A percentile compares a stretch with the other conserved stretches of the same genome.
phyloP scores from a whole-genome alignment of 148 eudicot genomes.

The Linanthus parryae region DNA sequence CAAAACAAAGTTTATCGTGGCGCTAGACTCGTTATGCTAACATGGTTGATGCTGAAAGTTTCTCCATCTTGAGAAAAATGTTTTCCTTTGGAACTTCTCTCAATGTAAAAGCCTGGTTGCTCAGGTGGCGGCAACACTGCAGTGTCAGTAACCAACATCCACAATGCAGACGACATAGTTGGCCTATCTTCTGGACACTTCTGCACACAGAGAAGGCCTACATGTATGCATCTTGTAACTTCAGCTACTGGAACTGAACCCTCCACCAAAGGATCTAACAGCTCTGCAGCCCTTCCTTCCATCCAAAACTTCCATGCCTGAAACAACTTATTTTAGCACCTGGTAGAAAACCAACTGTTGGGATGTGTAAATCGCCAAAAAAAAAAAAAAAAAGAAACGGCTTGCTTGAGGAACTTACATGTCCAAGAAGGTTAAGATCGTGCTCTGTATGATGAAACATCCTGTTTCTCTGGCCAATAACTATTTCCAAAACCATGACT shows the following conservation, averaged over 20 bases:
- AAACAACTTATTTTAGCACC: not conserved
- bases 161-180: not conserved
- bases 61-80: not conserved
- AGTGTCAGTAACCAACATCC: not conserved
- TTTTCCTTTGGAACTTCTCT: not conserved
- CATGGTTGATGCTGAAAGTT: too few species aligned
- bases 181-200: not conserved
- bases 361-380: not conserved
- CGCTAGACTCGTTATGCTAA: too few species aligned
- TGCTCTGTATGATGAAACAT: not conserved
- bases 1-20: too few species aligned
- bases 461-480: not conserved
- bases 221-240: not conserved
- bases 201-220: not conserved
- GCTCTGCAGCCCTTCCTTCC: not conserved
- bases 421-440: constrained; percentile 3
- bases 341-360: not conserved
- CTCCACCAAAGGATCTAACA: not conserved
- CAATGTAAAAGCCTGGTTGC: constrained; percentile 1
- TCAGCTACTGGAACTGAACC: not conserved
- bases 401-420: not conserved
- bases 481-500: not conserved
- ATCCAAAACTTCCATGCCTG: not conserved
- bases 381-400: not conserved
- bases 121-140: not conserved